phyloP scores from a whole-genome alignment of 2,329 filamentous ascomycete species.

The Drechslerella stenobrocha region DNA sequence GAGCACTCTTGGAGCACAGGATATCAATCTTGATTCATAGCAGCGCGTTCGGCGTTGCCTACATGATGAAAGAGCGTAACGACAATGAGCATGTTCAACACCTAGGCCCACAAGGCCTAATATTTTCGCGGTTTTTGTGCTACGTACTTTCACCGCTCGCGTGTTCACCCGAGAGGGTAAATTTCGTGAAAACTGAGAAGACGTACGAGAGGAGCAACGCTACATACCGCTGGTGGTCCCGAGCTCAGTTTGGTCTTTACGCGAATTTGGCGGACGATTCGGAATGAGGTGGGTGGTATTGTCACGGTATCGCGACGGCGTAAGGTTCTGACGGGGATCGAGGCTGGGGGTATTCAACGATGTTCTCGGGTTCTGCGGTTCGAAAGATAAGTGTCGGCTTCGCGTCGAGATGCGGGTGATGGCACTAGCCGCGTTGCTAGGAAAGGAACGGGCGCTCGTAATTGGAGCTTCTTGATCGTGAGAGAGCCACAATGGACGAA shows the following conservation, averaged over 20 bases:
- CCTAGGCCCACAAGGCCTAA: background rate
- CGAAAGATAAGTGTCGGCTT: constrained; percentile 29
- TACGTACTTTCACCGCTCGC: constrained; percentile 47
- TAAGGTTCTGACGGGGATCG: constrained; percentile 16
- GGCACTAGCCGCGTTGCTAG: constrained; percentile 17
- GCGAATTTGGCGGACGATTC: constrained; percentile 10
- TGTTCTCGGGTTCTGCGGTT: constrained; percentile 28
- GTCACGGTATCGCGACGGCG: constrained; percentile 20
- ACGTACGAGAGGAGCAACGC: constrained; percentile 41
- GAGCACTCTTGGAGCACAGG: constrained; percentile 27
- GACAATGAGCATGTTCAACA: constrained; percentile 17
- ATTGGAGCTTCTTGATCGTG: constrained; percentile 12
- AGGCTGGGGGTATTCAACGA: constrained; percentile 28
- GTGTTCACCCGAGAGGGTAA: constrained; percentile 7
- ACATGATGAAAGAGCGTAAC: constrained; percentile 25
- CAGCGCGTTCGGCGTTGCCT: constrained; percentile 5
- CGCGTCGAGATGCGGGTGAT: constrained; percentile 18
- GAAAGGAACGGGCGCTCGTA: constrained; percentile 14
- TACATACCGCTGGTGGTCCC: constrained; percentile 31
- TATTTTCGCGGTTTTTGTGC: constrained; percentile 44
- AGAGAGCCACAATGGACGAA: constrained; percentile 11
- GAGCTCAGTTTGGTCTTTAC: constrained; percentile 26
- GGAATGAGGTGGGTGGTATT: constrained; percentile 27
- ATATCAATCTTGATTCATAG: constrained; percentile 21
- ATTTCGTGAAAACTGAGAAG: constrained; percentile 39